Evolutionary conservation across 148 eudicot species (phyloP).

Genomic region (Arctostaphylos glauca): DNA sequence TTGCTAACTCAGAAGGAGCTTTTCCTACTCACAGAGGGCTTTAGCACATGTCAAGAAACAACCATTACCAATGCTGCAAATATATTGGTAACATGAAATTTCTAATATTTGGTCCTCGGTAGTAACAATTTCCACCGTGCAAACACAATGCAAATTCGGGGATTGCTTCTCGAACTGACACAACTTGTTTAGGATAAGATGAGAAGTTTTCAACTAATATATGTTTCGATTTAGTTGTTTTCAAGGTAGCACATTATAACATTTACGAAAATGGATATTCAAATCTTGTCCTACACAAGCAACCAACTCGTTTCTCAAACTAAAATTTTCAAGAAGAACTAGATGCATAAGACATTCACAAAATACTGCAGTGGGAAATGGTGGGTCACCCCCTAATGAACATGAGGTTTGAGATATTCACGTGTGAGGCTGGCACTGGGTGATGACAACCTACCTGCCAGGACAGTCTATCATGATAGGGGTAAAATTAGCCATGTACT

Average conservation of each 20-base stretch:
- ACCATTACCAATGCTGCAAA: too few relatives aligned
- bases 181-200: not conserved
- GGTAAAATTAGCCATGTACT: not conserved
- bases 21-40: not conserved
- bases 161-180: not conserved
- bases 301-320: not conserved
- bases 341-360: not conserved
- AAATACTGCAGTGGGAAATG: not conserved
- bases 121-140: not conserved
- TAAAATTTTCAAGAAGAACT: constrained; percentile 2
- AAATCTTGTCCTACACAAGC: not conserved
- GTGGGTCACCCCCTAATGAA: not conserved
- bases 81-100: not conserved
- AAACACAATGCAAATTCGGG: not conserved
- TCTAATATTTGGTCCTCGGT: not conserved
- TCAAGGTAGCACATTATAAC: not conserved
- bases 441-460: not conserved
- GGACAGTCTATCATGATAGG: not conserved
- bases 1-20: not conserved
- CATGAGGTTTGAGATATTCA: not conserved
- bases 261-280: not conserved
- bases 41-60: too few relatives aligned
- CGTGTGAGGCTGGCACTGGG: not conserved
- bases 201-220: too few relatives aligned
- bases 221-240: not conserved